phyloP scores from a whole-genome alignment of 768 basidiomycete species.

The Mrakia gelida region DNA sequence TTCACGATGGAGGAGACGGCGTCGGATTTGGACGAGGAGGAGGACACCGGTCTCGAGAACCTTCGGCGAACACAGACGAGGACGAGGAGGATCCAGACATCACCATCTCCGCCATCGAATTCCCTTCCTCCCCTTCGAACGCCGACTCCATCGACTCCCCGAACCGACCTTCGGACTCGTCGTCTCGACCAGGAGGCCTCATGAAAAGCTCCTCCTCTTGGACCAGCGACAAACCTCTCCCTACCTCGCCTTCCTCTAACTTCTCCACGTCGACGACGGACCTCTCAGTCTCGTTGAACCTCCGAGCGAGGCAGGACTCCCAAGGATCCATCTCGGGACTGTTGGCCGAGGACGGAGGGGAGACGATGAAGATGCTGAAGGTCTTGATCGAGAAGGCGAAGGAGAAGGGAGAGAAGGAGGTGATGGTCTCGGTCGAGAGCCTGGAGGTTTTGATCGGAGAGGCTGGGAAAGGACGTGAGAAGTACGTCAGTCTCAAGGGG shows the following conservation, averaged over 20 bases:
- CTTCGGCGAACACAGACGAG: background rate
- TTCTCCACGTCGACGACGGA: background rate
- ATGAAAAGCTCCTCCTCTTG: background rate
- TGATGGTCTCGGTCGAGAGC: conserved; percentile 68
- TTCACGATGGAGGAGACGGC: background rate
- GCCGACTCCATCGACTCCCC: background rate
- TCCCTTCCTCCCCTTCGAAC: background rate
- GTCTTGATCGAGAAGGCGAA: conserved; percentile 7
- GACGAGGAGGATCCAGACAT: background rate
- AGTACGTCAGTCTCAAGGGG: conserved; percentile 61
- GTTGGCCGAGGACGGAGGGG: conserved; percentile 56
- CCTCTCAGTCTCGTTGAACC: background rate
- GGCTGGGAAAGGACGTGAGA: conserved; percentile 61
- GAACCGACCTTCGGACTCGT: background rate
- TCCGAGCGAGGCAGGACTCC: conserved; percentile 22
- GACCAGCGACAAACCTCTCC: background rate
- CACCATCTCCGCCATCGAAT: conserved; percentile 7
- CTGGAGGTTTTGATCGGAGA: conserved; percentile 64
- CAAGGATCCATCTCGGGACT: conserved; percentile 39
- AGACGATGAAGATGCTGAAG: conserved; percentile 47
- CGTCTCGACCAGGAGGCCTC: too few species aligned
- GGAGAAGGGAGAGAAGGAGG: conserved; percentile 32
- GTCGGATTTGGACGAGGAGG: background rate
- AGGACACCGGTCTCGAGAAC: background rate
- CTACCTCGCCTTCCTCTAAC: background rate